phyloP scores from a whole-genome alignment of 495 filamentous ascomycete species.

The Glonium stellatum region DNA sequence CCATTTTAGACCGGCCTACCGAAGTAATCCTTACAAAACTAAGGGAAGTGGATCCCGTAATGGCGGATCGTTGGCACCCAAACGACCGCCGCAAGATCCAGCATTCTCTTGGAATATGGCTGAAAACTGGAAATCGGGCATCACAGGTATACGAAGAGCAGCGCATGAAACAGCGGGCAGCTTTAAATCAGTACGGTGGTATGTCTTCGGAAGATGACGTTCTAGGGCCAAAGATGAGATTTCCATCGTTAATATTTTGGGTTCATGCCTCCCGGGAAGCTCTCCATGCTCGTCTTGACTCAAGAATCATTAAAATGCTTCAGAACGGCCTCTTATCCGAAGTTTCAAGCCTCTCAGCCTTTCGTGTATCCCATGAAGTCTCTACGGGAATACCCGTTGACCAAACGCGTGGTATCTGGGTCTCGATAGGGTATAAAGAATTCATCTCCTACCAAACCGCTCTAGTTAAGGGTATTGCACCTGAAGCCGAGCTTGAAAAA shows the following conservation, averaged over 20 bases:
- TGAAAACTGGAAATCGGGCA: slow-evolving; percentile 67
- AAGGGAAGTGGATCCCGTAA: slow-evolving; percentile 72
- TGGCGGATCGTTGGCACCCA: slow-evolving; percentile 91
- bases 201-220: slow-evolving; percentile 10
- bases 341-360: slow-evolving; percentile 42
- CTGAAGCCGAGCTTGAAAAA: slow-evolving; percentile 39
- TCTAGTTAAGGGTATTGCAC: slow-evolving; percentile 34
- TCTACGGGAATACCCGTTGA: slow-evolving; percentile 53
- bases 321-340: slow-evolving; percentile 63
- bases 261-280: slow-evolving; percentile 62
- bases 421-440: slow-evolving; percentile 93
- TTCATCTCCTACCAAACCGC: slow-evolving; percentile 62
- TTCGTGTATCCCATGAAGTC: slow-evolving; percentile 46
- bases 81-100: slow-evolving; percentile 84
- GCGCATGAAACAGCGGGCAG: slow-evolving; percentile 26
- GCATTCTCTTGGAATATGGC: slow-evolving; percentile 82
- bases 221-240: slow-evolving; percentile 31
- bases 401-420: slow-evolving; percentile 76
- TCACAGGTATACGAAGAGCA: slow-evolving; percentile 88
- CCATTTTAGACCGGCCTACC: slow-evolving; percentile 64
- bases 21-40: slow-evolving; percentile 65
- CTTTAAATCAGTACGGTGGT: slow-evolving; percentile 23
- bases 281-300: slow-evolving; percentile 63
- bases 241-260: slow-evolving; percentile 73
- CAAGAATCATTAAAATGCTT: slow-evolving; percentile 78